Percentiles rank a stretch among this genome's conserved stretches.
Evolutionary conservation across 805 yeast species (phyloP).

Genomic region (Candida nemodendra): DNA sequence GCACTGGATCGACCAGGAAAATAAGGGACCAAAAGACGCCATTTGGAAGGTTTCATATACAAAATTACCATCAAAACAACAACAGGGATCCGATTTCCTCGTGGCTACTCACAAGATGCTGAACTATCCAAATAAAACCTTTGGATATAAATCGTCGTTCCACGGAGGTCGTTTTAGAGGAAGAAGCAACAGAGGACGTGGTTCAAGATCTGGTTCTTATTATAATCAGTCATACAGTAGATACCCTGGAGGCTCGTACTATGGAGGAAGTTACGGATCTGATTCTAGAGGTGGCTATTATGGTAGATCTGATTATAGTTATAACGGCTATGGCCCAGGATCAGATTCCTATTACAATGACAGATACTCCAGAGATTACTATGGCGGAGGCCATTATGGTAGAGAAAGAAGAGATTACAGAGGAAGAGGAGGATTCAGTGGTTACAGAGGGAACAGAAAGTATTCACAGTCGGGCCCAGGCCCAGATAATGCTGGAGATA

Average conservation of each 20-base stretch:
- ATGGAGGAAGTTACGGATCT: conserved; percentile 5
- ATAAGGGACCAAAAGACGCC: conserved; percentile 43
- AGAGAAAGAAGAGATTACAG: conserved; percentile 5
- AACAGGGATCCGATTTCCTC: conserved; percentile 25
- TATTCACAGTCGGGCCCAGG: conserved; percentile 1
- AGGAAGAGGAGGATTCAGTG: conserved; percentile 4
- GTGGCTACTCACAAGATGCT: conserved; percentile 34
- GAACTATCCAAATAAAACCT: conserved; percentile 33
- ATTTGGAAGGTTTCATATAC: conserved; percentile 44
- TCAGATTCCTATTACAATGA: conserved; percentile 5
- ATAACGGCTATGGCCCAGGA: conserved; percentile 5
- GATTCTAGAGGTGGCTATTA: conserved; percentile 6
- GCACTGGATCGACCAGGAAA: conserved; percentile 47
- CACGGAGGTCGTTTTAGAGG: conserved; percentile 12
- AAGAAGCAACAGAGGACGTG: conserved; percentile 15
- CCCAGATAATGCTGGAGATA: not conserved
- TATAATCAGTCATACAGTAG: conserved; percentile 8
- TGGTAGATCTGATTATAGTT: conserved; percentile 5
- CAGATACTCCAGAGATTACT: conserved; percentile 5
- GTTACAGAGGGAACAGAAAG: conserved; percentile 1
- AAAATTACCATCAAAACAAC: conserved; percentile 32
- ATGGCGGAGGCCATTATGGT: conserved; percentile 4
- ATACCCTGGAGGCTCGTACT: conserved; percentile 2
- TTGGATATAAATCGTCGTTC: conserved; percentile 34
- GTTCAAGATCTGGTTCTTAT: conserved; percentile 6